Conservation (phyloP, 768 basidiomycete species). For the Trametes sanguinea region DNA sequence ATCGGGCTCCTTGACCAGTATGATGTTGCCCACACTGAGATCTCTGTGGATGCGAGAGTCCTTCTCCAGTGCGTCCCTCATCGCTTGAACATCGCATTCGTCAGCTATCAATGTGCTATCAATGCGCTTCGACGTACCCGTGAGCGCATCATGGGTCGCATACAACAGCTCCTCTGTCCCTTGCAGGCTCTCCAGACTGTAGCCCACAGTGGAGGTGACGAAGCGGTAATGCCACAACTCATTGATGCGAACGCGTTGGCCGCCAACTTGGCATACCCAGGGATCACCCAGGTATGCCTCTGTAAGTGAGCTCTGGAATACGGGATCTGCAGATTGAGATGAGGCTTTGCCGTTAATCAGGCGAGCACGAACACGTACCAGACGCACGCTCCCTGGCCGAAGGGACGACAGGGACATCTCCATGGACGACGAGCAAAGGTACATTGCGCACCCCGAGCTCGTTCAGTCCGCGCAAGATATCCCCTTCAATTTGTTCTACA, state of each 20-base stretch:
- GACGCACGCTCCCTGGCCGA: no score
- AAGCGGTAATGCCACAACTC: neutral
- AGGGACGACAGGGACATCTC: neutral
- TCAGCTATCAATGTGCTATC: no score
- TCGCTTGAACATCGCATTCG: neutral
- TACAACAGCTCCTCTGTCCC: slow-evolving; percentile 14
- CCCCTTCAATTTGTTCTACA: neutral
- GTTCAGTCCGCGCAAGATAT: neutral
- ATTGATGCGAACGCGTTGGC: neutral
- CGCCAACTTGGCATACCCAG: neutral
- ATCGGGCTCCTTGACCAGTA: slow-evolving; percentile 5
- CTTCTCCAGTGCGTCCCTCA: slow-evolving; percentile 4
- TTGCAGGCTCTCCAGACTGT: neutral
- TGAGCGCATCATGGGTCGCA: neutral
- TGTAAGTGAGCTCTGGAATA: neutral
- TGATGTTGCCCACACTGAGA: slow-evolving; percentile 13
- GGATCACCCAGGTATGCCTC: neutral
- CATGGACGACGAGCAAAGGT: neutral
- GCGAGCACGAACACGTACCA: no score
- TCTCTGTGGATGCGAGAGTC: slow-evolving; percentile 7
- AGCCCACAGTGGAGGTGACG: neutral
- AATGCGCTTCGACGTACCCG: neutral
- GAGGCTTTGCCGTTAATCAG: no score
- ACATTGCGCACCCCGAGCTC: slow-evolving; percentile 4
- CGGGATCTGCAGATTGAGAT: neutral